phyloP scores from a whole-genome alignment of 345 rosid genomes.

The Eucalyptus cloeziana region DNA sequence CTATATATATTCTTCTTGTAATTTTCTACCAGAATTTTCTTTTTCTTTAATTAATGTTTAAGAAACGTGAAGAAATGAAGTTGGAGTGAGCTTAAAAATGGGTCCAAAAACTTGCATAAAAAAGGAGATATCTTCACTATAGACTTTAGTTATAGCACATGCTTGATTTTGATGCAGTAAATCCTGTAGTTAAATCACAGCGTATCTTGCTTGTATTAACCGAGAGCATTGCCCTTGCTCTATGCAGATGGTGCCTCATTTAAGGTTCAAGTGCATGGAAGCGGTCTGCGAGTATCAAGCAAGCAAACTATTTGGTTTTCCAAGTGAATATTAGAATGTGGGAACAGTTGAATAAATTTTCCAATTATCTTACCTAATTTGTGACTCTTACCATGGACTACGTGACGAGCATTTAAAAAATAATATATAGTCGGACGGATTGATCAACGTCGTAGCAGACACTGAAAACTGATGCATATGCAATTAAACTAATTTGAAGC shows the following conservation, averaged over 20 bases:
- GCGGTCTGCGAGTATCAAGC: not conserved
- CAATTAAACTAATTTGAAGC: not conserved
- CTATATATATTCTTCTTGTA: not conserved
- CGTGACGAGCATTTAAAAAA: not conserved
- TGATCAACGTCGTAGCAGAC: not conserved
- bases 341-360: not conserved
- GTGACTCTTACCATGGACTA: not conserved
- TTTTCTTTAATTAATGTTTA: not conserved
- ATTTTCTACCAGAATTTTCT: not conserved
- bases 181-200: too few relatives aligned
- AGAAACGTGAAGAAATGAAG: not conserved
- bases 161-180: too few relatives aligned
- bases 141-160: too few relatives aligned
- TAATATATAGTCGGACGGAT: not conserved
- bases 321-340: not conserved
- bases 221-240: too few relatives aligned
- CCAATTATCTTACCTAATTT: not conserved
- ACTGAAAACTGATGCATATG: not conserved
- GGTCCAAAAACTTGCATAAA: not conserved
- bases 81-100: not conserved
- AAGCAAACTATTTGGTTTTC: not conserved
- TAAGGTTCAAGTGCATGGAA: too few relatives aligned
- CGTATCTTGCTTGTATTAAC: too few relatives aligned
- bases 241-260: too few relatives aligned
- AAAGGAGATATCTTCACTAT: not conserved